Evolutionary conservation across 306 rosid genomes (phyloP).

Genomic region (Luffa acutangula): DNA sequence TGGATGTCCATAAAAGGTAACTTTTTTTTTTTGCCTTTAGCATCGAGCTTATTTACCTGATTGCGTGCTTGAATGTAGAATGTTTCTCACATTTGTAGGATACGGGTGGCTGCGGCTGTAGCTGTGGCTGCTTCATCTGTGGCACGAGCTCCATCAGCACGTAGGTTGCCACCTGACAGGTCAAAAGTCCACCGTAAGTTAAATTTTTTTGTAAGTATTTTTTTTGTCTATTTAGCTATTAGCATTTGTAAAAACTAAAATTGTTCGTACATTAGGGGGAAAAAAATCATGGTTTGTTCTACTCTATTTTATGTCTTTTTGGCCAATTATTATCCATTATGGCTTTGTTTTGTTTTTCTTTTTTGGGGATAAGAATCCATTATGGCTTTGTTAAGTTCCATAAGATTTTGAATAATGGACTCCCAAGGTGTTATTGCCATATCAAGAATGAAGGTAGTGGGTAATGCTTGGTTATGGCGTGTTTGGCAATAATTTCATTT

Average conservation of each 20-base stretch:
- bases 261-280: background rate
- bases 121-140: slow-evolving; percentile 44
- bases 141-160: slow-evolving; percentile 36
- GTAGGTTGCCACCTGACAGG: slow-evolving; percentile 24
- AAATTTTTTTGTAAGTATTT: background rate
- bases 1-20: slow-evolving; percentile 77
- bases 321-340: background rate
- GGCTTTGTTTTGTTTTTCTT: background rate
- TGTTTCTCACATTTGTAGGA: slow-evolving; percentile 20
- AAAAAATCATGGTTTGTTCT: background rate
- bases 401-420: background rate
- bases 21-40: background rate
- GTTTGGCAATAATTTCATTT: background rate
- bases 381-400: background rate
- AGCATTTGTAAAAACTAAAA: background rate
- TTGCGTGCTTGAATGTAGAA: slow-evolving; percentile 4
- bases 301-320: background rate
- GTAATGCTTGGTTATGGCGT: background rate
- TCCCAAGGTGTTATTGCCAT: background rate
- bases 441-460: background rate
- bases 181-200: slow-evolving; percentile 27
- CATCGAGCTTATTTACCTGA: background rate
- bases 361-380: background rate
- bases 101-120: slow-evolving; percentile 44
- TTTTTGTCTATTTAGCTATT: background rate